phyloP scores from a whole-genome alignment of 1,284 basidiomycete genomes.

The Boletus semigastroideus region DNA sequence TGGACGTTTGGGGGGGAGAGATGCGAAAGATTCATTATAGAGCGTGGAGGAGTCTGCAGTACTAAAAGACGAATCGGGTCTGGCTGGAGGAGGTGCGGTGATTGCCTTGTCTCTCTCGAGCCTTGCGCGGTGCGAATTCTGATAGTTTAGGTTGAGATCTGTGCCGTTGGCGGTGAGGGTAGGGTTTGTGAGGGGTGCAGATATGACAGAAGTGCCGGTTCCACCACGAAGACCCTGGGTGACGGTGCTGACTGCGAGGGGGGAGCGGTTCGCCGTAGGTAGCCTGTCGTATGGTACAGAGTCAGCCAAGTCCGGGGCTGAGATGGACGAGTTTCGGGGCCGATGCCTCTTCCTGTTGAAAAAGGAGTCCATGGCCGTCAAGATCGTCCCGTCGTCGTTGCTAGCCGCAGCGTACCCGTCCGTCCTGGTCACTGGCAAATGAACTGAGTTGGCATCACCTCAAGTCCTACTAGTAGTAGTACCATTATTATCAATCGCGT shows the following conservation, averaged over 20 bases:
- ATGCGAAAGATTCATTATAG: constrained; percentile 48
- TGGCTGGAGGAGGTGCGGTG: constrained; percentile 30
- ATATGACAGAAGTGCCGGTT: constrained; percentile 45
- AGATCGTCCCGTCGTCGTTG: constrained; percentile 15
- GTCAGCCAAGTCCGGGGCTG: constrained; percentile 47
- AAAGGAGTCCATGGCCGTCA: constrained; percentile 34
- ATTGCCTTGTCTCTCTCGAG: constrained; percentile 55
- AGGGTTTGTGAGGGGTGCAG: constrained; percentile 78
- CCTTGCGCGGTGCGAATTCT: constrained; percentile 45
- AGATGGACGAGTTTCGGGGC: constrained; percentile 49
- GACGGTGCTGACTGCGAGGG: constrained; percentile 54
- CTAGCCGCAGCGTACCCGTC: constrained; percentile 11
- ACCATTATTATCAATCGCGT: background rate
- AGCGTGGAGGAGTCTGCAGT: constrained; percentile 58
- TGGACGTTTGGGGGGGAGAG: constrained; percentile 37
- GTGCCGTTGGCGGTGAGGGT: constrained; percentile 67
- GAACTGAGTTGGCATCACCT: constrained; percentile 5
- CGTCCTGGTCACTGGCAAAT: constrained; percentile 6
- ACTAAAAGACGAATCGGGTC: constrained; percentile 53
- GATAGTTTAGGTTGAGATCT: constrained; percentile 63
- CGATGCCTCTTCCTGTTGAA: constrained; percentile 44
- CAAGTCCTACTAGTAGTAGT: background rate
- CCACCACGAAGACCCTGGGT: constrained; percentile 54
- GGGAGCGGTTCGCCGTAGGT: constrained; percentile 52
- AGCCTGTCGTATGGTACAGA: constrained; percentile 75